phyloP scores from a whole-genome alignment of 177 flowering plant species.

The Tripterygium wilfordii region DNA sequence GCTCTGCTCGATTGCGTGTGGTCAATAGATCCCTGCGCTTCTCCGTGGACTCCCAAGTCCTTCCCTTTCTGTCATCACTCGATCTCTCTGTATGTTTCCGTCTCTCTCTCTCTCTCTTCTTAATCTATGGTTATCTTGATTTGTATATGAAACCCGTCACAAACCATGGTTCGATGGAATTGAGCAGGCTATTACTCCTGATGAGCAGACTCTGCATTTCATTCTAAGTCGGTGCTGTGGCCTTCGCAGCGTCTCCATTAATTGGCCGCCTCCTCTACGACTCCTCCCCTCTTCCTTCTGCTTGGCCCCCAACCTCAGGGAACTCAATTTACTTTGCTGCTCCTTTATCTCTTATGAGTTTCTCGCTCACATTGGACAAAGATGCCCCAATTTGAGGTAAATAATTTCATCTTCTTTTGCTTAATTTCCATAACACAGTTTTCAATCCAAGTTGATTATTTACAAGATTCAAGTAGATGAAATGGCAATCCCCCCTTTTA shows the following conservation, averaged over 20 bases:
- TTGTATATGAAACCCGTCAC: not conserved
- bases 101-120: conserved; percentile 10
- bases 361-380: conserved; percentile 24
- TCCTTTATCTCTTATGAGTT: conserved; percentile 15
- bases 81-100: conserved; percentile 26
- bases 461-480: not conserved
- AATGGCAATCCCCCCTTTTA: not conserved
- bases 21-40: conserved; percentile 21
- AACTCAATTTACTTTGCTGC: conserved; percentile 32
- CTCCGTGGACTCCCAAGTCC: conserved; percentile 18
- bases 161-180: too few relatives aligned
- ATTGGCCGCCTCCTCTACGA: conserved; percentile 36
- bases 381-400: conserved; percentile 38
- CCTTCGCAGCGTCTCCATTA: conserved; percentile 24
- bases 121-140: conserved; percentile 20
- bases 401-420: not conserved
- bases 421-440: not conserved
- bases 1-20: conserved; percentile 27
- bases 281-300: conserved; percentile 11
- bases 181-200: conserved; percentile 32
- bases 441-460: not conserved
- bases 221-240: conserved; percentile 17
- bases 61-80: conserved; percentile 23
- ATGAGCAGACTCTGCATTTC: conserved; percentile 12
- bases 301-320: conserved; percentile 18